Conservation (phyloP, 805 yeast species). For the Spathaspora girioi region DNA sequence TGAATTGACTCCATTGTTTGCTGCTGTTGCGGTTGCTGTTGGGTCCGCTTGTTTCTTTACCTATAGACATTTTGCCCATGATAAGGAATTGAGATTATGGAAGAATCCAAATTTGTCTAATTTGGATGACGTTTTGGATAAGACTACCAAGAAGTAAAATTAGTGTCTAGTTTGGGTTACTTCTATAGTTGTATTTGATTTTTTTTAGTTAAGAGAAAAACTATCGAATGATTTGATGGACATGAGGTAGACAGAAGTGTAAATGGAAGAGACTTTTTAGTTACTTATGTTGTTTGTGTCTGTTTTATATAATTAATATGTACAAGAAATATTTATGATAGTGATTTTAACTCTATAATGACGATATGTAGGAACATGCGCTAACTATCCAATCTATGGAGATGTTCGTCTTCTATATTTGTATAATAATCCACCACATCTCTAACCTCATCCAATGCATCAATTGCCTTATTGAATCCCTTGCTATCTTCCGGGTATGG, state of each 20-base stretch:
- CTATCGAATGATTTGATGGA: neutral
- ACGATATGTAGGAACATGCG: neutral
- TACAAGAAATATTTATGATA: neutral
- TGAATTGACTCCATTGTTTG: constrained; percentile 46
- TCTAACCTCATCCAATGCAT: constrained; percentile 67
- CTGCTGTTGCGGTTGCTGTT: constrained; percentile 40
- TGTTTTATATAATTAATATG: neutral
- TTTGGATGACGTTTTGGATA: constrained; percentile 40
- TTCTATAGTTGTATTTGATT: neutral
- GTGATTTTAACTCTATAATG: neutral
- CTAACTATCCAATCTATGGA: neutral
- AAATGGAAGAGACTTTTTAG: neutral
- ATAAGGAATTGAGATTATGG: constrained; percentile 45
- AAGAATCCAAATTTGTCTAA: constrained; percentile 41
- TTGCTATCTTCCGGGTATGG: constrained; percentile 52
- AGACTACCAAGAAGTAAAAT: constrained; percentile 25
- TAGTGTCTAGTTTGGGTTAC: too few species aligned
- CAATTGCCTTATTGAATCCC: constrained; percentile 54
- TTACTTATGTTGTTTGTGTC: neutral
- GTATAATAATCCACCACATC: constrained; percentile 81
- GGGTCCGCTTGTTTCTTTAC: constrained; percentile 39
- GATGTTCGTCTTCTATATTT: constrained; percentile 45
- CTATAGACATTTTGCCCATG: constrained; percentile 46
- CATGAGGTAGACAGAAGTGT: neutral
- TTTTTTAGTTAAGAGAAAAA: neutral